Evolutionary conservation across 2,329 filamentous ascomycete genomes (phyloP), one percentile per base, ranked within the genome.

Genomic region (Dactylellina drechsleri): DNA sequence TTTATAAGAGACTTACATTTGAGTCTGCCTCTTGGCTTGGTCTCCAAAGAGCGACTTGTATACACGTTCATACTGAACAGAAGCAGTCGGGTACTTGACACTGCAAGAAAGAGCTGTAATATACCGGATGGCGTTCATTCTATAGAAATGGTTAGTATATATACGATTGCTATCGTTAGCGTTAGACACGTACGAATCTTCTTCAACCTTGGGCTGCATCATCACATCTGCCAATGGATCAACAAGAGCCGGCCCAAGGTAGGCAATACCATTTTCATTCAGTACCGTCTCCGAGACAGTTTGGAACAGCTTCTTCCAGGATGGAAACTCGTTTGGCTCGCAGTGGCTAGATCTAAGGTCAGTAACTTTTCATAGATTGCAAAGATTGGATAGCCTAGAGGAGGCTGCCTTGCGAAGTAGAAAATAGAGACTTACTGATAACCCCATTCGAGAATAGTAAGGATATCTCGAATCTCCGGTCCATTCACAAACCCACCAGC

Each of bases 401-500:
- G 23, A 23, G 23, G 23, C 23, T 23, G 23, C 23, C 23, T 23
- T 23, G 23, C 23, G 23, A 23, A 23, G 23, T 53, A 43, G 10
- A 53, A 18, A 23, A 2, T 40, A 57, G 10, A 12, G 5, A 74
- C 75, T 13, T 80, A 77, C 26, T 81, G 75, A 40, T 77, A 78
- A 16, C 91, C 88, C 77, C 85, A 83, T 78, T 89, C 86, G 2
- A 96, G 84, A 40, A 96, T 86, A 16, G 86, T 89, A 15, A 89
- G 85, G 23, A 91, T 83, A 60, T 90, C 87, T 7, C 90, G 88
- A 77, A 92, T 93, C 66, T 92, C 89, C 10, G 88, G 87, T 13
- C 90, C 87, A 64, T 89, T 81, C 2, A 66, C 61, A 41, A 87
- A 83, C 70, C 84, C 13, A 82, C 85, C 77, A 81, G 82, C 57